Evolutionary conservation across 208 protist genomes (phyloP), one percentile per base, ranked within the genome.

Genomic region (Acanthamoeba sp.): DNA sequence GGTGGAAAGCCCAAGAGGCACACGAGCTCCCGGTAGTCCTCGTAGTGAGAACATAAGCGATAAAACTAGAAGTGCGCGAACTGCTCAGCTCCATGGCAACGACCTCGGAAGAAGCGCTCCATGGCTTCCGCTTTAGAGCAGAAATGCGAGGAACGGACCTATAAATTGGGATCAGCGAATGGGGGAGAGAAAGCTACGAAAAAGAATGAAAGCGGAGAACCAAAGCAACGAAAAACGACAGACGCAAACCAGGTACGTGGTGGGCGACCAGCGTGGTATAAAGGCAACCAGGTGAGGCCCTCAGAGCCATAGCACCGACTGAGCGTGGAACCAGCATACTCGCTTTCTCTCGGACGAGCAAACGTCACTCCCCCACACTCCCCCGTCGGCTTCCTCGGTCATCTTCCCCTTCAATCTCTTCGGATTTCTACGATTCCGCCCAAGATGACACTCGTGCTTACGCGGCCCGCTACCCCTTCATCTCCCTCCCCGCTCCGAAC

Each of bases 141-240:
- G 12, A 20, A 9, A n/a, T 12, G 52, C 52, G 52, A 59, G 18
- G 52, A 59, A 59, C 27, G 52, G 18, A 1, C 14, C 52, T 1
- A 59, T 0, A 59, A 27, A 1, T 1, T 0, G 18, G 52, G 52
- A 59, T 59, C 52, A 59, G 52, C 59, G 59, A n/a, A 69, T 1
- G n/a, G 7, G 1, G 27, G 29, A 9, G 5, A 5, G 12, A 2
- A 62, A 62, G 22, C 55, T 2, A 18, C 24, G 55, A 34, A 69
- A 69, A 69, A 69, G 59, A 69, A 34, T 18, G 59, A 69, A 69
- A 69, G 59, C 9, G 29, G 18, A 5, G 0, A 14, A 36, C 59
- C 59, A 69, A 34, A 69, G 34, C 5, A 69, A 69, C 59, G 59
- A 69, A 69, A 69, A 69, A 34, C 59, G 59, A 69, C 59, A 34